Base-by-base conservation (phyloP, 2,329 filamentous ascomycete species). In the Fusarium annulatum region DNA sequence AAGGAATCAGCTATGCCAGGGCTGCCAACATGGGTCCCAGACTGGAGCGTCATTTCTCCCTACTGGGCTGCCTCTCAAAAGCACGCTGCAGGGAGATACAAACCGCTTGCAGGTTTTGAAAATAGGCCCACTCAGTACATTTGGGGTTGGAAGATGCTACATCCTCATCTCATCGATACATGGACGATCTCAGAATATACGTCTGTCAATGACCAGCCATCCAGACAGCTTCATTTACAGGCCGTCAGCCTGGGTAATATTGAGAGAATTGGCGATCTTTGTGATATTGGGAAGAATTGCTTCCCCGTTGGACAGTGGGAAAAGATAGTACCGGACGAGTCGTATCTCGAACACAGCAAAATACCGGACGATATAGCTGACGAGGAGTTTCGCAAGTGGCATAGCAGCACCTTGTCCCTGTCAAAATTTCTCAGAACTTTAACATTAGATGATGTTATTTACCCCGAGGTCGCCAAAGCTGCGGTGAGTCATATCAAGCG, bases 321-420 rank as follows among this genome's bases (percentile, higher is more conserved):
- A 49, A 33, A 9, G 7, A 15, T 33, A 3, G 46, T 33, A n/a
- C 46, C 46, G 7, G 21, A 49, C 7, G 21, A 49, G 10, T n/a
- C 46, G 3, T 49, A 49, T 16, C 46, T 33, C 28, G 18, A 49
- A n/a, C 10, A 12, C 1, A 12, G 3, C 9, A 7, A 33, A 7
- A 33, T 49, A 7, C 28, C 46, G 1, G 15, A 49, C 0, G 21
- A 33, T 11, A 3, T 7, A 49, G 7, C 15, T 12, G 7, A 5
- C 0, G 21, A 33, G 0, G 28, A n/a, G 2, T 3, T 6, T 18
- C 3, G 12, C 7, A 2, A n/a, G 15, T 33, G 46, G 46, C 3
- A n/a, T n/a, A 49, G 12, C 7, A 7, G 46, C 7, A 3, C 46
- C 3, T 18, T n/a, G 21, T 33, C 46, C 4, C 46, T 49, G 9